A percentile compares a stretch with the other conserved stretches of the same genome.
Conservation (phyloP, 2,329 filamentous ascomycete species). For the Calonectria leucothoes region DNA sequence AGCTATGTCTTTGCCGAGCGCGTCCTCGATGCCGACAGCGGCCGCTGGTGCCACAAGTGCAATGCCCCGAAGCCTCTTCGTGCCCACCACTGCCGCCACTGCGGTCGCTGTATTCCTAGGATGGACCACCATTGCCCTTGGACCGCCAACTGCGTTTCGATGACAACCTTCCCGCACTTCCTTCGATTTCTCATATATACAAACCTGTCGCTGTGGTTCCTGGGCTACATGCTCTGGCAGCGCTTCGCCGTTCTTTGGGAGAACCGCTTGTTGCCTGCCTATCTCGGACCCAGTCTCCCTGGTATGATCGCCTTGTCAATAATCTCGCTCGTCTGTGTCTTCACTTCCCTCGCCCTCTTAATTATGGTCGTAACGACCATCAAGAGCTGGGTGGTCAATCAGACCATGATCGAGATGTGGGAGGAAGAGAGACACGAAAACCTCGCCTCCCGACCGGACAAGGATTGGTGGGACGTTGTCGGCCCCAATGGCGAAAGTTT, state of each 20-base stretch:
- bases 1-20: conserved; percentile 59
- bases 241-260: conserved; percentile 72
- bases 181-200: conserved; percentile 80
- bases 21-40: conserved; percentile 47
- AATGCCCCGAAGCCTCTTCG: conserved; percentile 78
- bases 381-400: conserved; percentile 74
- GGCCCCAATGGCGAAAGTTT: conserved; percentile 54
- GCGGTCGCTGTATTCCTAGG: conserved; percentile 78
- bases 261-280: conserved; percentile 75
- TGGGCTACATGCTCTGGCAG: conserved; percentile 70
- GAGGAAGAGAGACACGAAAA: conserved; percentile 74
- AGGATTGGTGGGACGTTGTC: conserved; percentile 57
- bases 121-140: conserved; percentile 93
- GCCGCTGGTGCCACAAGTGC: conserved; percentile 81
- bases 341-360: conserved; percentile 70
- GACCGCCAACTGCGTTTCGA: conserved; percentile 85
- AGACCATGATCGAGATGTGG: conserved; percentile 86
- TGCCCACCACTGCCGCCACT: conserved; percentile 85
- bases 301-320: conserved; percentile 72
- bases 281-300: conserved; percentile 74
- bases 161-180: conserved; percentile 86
- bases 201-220: conserved; percentile 71
- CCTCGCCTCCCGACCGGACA: conserved; percentile 60
- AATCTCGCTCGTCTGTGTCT: conserved; percentile 66
- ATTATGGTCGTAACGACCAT: conserved; percentile 74